Evolutionary conservation across 2,329 filamentous ascomycete species (phyloP).

Genomic region (Juglanconis sp.): DNA sequence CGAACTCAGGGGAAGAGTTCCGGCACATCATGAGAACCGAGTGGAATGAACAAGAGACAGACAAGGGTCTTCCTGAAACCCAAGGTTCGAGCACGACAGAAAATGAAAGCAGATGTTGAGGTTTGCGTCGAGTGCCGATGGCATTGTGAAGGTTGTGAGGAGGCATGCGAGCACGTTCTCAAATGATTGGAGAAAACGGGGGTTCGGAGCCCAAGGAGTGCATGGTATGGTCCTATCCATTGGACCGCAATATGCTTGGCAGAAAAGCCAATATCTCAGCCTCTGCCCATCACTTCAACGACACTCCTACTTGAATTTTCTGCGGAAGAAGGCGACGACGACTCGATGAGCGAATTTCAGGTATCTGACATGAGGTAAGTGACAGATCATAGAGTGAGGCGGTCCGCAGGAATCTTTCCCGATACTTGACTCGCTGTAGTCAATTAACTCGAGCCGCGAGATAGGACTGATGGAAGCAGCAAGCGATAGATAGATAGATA

Average conservation of each 20-base stretch:
- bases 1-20: not conserved
- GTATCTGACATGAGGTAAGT: conserved; percentile 5
- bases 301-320: not conserved
- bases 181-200: conserved; percentile 12
- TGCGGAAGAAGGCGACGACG: not conserved
- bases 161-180: conserved; percentile 13
- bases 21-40: not conserved
- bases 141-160: not conserved
- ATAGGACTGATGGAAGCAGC: not conserved
- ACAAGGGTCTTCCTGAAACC: not conserved
- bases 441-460: not conserved
- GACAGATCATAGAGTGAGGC: conserved; percentile 11
- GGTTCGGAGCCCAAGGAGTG: not conserved
- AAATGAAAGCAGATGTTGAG: not conserved
- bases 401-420: not conserved
- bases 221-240: not conserved
- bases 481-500: not conserved
- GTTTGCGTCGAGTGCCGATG: not conserved
- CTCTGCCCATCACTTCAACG: not conserved
- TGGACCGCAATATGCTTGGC: conserved; percentile 3
- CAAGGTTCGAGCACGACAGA: not conserved
- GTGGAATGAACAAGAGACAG: not conserved
- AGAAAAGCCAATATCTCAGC: conserved; percentile 3
- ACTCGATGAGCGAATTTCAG: not conserved
- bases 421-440: conserved; percentile 4